Evolutionary conservation across 164 flowering plant genomes (phyloP).

Genomic region (Cinnamomum chago): DNA sequence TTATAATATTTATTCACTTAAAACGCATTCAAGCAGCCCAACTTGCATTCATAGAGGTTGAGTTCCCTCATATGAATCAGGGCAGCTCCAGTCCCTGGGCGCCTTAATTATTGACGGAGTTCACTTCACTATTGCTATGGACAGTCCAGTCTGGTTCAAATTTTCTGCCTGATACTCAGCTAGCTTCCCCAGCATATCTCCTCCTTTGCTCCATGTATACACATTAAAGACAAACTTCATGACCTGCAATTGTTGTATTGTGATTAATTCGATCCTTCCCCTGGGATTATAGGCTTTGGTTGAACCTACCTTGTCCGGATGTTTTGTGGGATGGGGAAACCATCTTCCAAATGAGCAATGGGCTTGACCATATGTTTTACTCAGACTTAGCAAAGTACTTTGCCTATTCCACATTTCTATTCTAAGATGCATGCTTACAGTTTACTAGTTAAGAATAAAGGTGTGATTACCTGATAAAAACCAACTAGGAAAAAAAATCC

Average conservation of each 20-base stretch:
- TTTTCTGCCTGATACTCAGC: not conserved
- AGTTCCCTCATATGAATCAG: not conserved
- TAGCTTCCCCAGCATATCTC: not conserved
- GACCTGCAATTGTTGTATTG: not conserved
- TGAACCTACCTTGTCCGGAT: not conserved
- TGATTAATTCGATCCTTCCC: not conserved
- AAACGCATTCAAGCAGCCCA: not conserved
- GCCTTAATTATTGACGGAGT: not conserved
- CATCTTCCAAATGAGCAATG: not conserved
- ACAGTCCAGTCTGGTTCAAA: not conserved
- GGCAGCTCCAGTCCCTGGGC: not conserved
- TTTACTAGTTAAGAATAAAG: too few relatives aligned
- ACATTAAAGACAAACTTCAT: not conserved
- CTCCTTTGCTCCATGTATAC: not conserved
- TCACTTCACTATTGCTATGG: not conserved
- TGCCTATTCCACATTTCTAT: not conserved
- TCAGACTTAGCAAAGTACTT: not conserved
- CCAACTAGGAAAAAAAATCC: too few relatives aligned
- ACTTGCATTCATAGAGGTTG: not conserved
- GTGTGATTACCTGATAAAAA: too few relatives aligned
- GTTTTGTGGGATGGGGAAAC: not conserved
- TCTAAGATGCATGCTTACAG: not conserved
- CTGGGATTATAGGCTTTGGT: not conserved
- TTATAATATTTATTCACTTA: not conserved
- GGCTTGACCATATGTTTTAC: not conserved